phyloP scores from a whole-genome alignment of 148 eudicot species.

The Diospyros kaki region DNA sequence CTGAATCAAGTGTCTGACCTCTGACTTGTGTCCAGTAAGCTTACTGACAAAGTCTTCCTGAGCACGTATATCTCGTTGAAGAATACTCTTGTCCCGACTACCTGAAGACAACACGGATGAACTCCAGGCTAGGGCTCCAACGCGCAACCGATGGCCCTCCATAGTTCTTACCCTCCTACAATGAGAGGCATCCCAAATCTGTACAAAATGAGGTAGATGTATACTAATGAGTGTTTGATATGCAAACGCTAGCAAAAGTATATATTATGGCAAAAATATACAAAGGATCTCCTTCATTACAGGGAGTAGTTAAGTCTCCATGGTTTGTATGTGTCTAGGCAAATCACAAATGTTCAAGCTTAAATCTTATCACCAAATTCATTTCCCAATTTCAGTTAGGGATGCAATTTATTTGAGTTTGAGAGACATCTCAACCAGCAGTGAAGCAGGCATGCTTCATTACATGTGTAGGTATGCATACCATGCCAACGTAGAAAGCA shows the following conservation, averaged over 20 bases:
- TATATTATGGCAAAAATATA: too few species aligned
- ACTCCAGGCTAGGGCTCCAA: conserved; percentile 88
- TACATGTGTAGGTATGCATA: not conserved
- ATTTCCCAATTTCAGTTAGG: too few species aligned
- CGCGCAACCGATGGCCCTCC: conserved; percentile 86
- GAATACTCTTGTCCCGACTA: conserved; percentile 81
- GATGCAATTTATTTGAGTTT: too few species aligned
- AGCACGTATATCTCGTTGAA: conserved; percentile 76
- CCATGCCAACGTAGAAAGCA: too few species aligned
- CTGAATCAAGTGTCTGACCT: conserved; percentile 44
- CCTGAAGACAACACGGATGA: conserved; percentile 77
- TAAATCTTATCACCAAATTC: too few species aligned
- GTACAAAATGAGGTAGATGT: not conserved
- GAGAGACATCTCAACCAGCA: not conserved
- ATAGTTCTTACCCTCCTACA: conserved; percentile 72
- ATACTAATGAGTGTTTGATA: not conserved
- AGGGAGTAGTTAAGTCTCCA: too few species aligned
- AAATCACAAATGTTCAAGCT: too few species aligned
- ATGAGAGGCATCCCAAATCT: conserved; percentile 94
- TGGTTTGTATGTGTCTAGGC: too few species aligned
- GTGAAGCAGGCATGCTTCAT: not conserved
- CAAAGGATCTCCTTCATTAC: too few species aligned
- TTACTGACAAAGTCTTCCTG: conserved; percentile 75
- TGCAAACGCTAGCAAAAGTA: too few species aligned
- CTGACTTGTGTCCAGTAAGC: conserved; percentile 83